These are phyloP conservation scores for Paramecium caudatum DNA, from an alignment of 73 alveolate genomes.

Conservation along the genomic window DNA sequence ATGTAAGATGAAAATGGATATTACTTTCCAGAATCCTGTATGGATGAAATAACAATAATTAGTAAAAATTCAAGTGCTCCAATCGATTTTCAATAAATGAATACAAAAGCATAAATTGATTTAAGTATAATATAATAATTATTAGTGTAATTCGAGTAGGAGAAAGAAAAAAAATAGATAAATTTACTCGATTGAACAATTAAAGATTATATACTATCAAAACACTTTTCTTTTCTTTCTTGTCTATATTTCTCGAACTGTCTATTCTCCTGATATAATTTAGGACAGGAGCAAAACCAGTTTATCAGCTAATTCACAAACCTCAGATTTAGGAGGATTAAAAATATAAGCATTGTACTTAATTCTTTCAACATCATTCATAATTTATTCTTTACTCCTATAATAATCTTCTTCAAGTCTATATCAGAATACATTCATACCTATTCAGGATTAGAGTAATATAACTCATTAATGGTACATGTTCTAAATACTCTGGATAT, in stretches of 20 bases:
- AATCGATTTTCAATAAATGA: too few species aligned
- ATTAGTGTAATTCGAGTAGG: too few species aligned
- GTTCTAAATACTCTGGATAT: conserved; percentile 18
- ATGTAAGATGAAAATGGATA: conserved; percentile 35
- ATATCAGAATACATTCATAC: not conserved
- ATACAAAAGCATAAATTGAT: too few species aligned
- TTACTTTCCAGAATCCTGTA: conserved; percentile 66
- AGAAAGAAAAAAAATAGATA: too few species aligned
- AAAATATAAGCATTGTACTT: conserved; percentile 47
- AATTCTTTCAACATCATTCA: conserved; percentile 56
- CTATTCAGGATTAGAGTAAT: not conserved
- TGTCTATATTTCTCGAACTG: conserved; percentile 11
- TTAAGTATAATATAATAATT: too few species aligned
- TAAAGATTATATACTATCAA: too few species aligned
- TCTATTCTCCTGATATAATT: not conserved
- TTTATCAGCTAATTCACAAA: conserved; percentile 12
- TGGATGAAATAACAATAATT: conserved; percentile 46
- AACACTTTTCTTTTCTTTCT: conserved; percentile 31
- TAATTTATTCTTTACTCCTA: conserved; percentile 40
- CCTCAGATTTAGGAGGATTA: conserved; percentile 66
- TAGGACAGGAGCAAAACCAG: not conserved
- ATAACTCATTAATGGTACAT: conserved; percentile 14
- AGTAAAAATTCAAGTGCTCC: too few species aligned
- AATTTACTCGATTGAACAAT: too few species aligned
- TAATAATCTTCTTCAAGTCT: conserved; percentile 38